Evolutionary conservation across 768 basidiomycete species (phyloP).

Genomic region (Leccinum aurantiacum): DNA sequence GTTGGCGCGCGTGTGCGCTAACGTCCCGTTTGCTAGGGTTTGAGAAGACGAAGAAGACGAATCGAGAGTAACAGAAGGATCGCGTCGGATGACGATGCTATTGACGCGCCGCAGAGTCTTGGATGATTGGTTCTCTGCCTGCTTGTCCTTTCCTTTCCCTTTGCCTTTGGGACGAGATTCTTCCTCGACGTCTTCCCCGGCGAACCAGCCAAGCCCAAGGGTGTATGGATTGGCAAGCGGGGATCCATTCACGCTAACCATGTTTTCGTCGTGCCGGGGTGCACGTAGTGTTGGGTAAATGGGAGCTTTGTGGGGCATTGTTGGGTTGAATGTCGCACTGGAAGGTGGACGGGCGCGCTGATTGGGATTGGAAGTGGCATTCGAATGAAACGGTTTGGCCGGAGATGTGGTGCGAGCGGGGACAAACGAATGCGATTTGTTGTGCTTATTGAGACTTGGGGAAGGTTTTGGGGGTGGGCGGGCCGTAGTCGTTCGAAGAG

Average conservation of each 20-base stretch:
- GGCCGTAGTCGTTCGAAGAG: constrained; percentile 28
- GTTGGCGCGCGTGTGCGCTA: constrained; percentile 17
- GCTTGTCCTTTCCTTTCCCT: constrained; percentile 28
- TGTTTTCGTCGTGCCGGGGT: constrained; percentile 71
- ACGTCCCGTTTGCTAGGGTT: constrained; percentile 16
- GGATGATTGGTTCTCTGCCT: constrained; percentile 11
- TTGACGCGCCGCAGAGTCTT: constrained; percentile 44
- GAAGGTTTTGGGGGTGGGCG: constrained; percentile 34
- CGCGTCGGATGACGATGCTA: constrained; percentile 60
- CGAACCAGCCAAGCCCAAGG: constrained; percentile 62
- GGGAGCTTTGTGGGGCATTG: constrained; percentile 45
- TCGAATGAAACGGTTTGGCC: constrained; percentile 36
- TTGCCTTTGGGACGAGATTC: constrained; percentile 14
- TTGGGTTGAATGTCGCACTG: constrained; percentile 69
- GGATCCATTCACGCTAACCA: constrained; percentile 82
- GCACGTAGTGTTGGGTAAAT: constrained; percentile 53
- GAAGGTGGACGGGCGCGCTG: constrained; percentile 50
- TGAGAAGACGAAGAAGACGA: constrained; percentile 30
- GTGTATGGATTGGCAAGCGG: constrained; percentile 78
- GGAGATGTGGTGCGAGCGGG: constrained; percentile 52
- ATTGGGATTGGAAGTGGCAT: not conserved
- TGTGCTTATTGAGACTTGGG: constrained; percentile 37
- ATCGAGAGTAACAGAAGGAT: constrained; percentile 47
- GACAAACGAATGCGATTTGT: constrained; percentile 26
- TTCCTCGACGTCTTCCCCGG: constrained; percentile 32